Percentiles rank a stretch among this genome's conserved stretches.
phyloP scores from a whole-genome alignment of 495 filamentous ascomycete species.

The Aspergillus haitiensis region DNA sequence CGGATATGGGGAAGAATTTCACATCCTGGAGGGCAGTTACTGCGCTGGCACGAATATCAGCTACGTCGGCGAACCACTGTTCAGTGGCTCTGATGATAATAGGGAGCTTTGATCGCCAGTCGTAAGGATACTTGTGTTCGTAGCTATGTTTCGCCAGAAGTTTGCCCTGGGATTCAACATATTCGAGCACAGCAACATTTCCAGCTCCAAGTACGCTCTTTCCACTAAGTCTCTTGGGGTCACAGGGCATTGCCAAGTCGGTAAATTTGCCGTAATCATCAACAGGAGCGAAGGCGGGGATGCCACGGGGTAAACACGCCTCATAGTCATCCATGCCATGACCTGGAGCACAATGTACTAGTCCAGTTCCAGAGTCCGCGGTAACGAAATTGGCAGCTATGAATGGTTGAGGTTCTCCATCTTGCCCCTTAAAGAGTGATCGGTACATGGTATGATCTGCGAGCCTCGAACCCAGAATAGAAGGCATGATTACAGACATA shows the following conservation, averaged over 20 bases:
- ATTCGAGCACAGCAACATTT: conserved; percentile 64
- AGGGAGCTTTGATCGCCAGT: conserved; percentile 93
- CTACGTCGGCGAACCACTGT: conserved; percentile 97
- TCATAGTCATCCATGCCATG: conserved; percentile 97
- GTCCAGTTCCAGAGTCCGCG: conserved; percentile 79
- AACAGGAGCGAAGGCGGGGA: conserved; percentile 75
- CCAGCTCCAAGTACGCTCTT: conserved; percentile 64
- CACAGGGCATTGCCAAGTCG: conserved; percentile 64
- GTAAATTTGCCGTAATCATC: conserved; percentile 81
- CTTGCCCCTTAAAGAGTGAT: conserved; percentile 57
- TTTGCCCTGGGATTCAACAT: conserved; percentile 51
- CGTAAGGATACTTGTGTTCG: conserved; percentile 92
- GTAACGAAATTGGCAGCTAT: conserved; percentile 86
- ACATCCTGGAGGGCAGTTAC: conserved; percentile 67
- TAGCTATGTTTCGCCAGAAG: conserved; percentile 69
- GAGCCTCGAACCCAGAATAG: conserved; percentile 66
- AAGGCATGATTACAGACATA: conserved; percentile 51
- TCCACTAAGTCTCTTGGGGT: conserved; percentile 61
- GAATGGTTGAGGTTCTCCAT: conserved; percentile 60
- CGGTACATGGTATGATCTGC: conserved; percentile 63
- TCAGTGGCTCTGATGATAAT: conserved; percentile 89
- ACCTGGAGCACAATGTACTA: conserved; percentile 92
- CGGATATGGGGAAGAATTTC: conserved; percentile 72
- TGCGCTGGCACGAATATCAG: conserved; percentile 70
- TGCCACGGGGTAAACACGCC: conserved; percentile 64